A percentile compares a stretch with the other conserved stretches of the same genome.
Conservation (phyloP, 179 eudicot species). For the Heliamphora pulchella region DNA sequence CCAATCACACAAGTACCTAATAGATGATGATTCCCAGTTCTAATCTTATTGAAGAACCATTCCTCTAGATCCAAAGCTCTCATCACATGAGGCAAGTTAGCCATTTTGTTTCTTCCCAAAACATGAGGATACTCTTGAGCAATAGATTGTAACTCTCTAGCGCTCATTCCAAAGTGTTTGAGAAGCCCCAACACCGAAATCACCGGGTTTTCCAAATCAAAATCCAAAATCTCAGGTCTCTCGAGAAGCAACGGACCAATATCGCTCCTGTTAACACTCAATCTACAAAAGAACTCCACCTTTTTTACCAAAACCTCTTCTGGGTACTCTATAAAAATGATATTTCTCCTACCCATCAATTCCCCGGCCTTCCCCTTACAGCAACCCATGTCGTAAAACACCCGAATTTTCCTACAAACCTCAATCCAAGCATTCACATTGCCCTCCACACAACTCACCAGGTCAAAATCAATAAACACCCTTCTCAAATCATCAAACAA, state of each 20-base stretch:
- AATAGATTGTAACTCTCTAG: constrained; percentile 22
- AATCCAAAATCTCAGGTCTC: constrained; percentile 41
- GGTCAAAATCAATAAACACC: constrained; percentile 45
- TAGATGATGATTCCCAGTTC: constrained; percentile 32
- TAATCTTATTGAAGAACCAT: constrained; percentile 54
- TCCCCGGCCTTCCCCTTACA: constrained; percentile 44
- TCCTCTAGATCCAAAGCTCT: constrained; percentile 54
- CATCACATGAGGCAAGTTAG: constrained; percentile 54
- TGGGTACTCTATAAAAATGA: constrained; percentile 35
- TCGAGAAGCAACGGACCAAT: constrained; percentile 54
- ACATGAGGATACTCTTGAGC: constrained; percentile 39
- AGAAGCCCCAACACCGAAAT: constrained; percentile 50
- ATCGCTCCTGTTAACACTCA: constrained; percentile 38
- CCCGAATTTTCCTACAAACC: constrained; percentile 43
- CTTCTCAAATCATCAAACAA: constrained; percentile 48
- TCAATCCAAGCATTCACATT: constrained; percentile 48
- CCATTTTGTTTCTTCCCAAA: constrained; percentile 53
- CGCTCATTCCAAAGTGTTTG: constrained; percentile 43
- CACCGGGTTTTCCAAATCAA: constrained; percentile 33
- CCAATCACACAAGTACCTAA: constrained; percentile 32
- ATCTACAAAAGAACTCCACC: constrained; percentile 48
- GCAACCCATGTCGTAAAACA: constrained; percentile 62
- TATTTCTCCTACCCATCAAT: constrained; percentile 31
- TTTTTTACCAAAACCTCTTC: constrained; percentile 45
- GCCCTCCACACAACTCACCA: constrained; percentile 26